Conservation (phyloP, 2,329 filamentous ascomycete genomes). For the Epichloe uncinata region DNA sequence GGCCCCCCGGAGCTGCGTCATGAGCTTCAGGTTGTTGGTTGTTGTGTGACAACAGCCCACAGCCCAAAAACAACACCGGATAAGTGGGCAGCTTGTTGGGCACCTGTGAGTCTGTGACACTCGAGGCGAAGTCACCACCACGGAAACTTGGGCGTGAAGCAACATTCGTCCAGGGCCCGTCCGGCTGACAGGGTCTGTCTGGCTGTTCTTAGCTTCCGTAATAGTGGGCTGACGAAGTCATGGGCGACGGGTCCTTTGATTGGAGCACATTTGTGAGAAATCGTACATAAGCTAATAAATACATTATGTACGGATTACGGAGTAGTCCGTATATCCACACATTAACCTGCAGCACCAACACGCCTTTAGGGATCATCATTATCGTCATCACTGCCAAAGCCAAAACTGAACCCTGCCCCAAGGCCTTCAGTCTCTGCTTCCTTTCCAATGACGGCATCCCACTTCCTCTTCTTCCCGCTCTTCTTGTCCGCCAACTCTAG, state of each 20-base stretch:
- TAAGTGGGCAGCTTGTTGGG: not conserved
- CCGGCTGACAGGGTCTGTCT: not conserved
- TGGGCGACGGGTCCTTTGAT: no score
- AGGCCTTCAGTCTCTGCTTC: constrained; percentile 21
- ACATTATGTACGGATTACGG: not conserved
- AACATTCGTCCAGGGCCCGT: not conserved
- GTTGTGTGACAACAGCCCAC: not conserved
- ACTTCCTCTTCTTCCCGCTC: constrained; percentile 63
- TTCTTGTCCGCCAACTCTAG: constrained; percentile 51
- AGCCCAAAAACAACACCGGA: not conserved
- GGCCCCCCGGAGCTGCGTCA: constrained; percentile 3
- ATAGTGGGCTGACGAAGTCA: not conserved
- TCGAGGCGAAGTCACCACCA: not conserved
- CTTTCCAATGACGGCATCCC: constrained; percentile 57
- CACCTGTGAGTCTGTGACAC: not conserved
- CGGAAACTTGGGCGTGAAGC: not conserved
- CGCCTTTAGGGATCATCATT: constrained; percentile 28
- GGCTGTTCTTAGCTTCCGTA: not conserved
- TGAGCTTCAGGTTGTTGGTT: constrained; percentile 2
- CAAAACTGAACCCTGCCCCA: constrained; percentile 37
- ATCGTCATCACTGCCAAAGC: constrained; percentile 33
- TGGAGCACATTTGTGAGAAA: no score
- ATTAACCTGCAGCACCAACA: no score
- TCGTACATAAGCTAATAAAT: no score
- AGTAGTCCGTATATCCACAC: no score